Evolutionary conservation across 768 basidiomycete genomes (phyloP), one percentile per base, ranked within the genome.

Genomic region (Phaeotremella fagi): DNA sequence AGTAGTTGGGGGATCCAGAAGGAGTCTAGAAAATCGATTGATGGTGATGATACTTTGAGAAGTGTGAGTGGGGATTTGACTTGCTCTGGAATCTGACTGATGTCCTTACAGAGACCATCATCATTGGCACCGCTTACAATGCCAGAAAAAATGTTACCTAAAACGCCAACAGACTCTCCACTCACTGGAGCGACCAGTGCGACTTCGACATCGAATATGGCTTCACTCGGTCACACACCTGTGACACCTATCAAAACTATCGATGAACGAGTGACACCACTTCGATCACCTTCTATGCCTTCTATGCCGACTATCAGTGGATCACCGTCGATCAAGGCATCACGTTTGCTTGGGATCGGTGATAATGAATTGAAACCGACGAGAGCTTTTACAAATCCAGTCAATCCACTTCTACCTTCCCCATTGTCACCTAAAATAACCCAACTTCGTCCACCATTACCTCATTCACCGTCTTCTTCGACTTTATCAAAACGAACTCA

Each of bases 401-500:
- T 12, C 6, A 24, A 4, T 6, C 5, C 48, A 15, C 54, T 58
- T n/a, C 43, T 61, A 1, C 58, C 66, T 11, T 45, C 66, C 9
- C 37, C 54, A 7, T 18, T 57, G 5, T 60, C 59, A n/a, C 60
- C 55, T 16, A 63, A 56, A 23, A 33, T 59, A 31, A 27, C 66
- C 27, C 48, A 52, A 4, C 23, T 54, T 2, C 24, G 48, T 22
- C 50, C 66, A 6, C 26, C 35, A 11, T 42, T 56, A 12, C 38
- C 38, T 4, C 51, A 52, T 20, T 50, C 59, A 1, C 42, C 46
- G 28, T 50, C 47, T 37, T 25, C 54, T 15, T 6, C 56, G 31
- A 35, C 24, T 35, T 29, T 69, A 48, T 64, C 71, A 0, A 76
- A 73, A 47, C 68, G 75, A 4, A 54, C 66, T 18, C 67, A 76